Percentiles rank a stretch among this genome's conserved stretches.
phyloP scores from a whole-genome alignment of 1,139 yeast species.

The Pneumocystis jirovecii region DNA sequence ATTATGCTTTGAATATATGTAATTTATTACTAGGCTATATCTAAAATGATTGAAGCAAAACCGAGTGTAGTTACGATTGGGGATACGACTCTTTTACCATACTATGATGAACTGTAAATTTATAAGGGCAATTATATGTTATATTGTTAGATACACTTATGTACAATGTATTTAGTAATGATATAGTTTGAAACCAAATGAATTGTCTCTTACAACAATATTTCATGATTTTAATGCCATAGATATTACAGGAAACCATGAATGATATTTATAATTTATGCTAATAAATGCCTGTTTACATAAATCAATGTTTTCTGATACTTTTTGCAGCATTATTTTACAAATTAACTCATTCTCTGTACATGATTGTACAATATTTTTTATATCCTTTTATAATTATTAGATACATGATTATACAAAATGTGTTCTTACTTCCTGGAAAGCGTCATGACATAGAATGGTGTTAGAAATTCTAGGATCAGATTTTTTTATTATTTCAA shows the following conservation, averaged over 20 bases:
- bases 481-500: neutral
- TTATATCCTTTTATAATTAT: neutral
- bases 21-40: conserved; percentile 25
- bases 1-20: neutral
- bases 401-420: neutral
- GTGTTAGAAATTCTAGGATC: neutral
- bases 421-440: neutral
- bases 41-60: conserved; percentile 41
- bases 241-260: conserved; percentile 1
- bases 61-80: conserved; percentile 88
- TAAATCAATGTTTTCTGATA: neutral
- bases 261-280: neutral
- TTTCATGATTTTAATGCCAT: neutral
- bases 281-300: neutral
- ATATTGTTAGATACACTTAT: neutral
- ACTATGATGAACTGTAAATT: conserved; percentile 56
- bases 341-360: neutral
- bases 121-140: neutral
- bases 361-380: neutral
- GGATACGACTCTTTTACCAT: conserved; percentile 75
- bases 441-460: neutral
- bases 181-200: neutral
- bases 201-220: neutral
- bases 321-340: neutral
- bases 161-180: neutral